Evolutionary conservation across 495 filamentous ascomycete species (phyloP), one percentile per base, ranked within the genome.

Genomic region (Oidiodendron maius): DNA sequence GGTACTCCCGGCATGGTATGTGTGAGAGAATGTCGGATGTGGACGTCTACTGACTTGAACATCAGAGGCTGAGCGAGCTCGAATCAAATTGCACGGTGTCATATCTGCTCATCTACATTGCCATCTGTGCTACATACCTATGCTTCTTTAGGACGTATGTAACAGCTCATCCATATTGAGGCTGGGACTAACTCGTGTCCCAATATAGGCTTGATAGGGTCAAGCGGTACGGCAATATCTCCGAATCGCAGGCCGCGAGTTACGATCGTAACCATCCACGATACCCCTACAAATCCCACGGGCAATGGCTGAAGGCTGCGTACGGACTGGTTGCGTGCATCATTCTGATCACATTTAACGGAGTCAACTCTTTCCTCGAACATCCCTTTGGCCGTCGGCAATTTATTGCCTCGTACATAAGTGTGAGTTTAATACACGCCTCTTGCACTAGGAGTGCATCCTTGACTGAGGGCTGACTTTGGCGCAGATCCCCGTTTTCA

Each of bases 261-360:
- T 73, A 66, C 55, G 67, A 75, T 47, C 60, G 70, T 34, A 62
- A 71, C 32, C 61, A 72, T 39, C 53, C 54, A 6, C 56, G 64
- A 24, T 75, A 75, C 43, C 70, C 70, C 0, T 74, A 74, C 45
- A 70, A 70, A 44, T 69, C 69, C 0, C 71, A 72, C 50, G 68
- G 69, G 3, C 72, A 76, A 52, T 65, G 64, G 50, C 58, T 74
- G 20, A 66, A 68, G 37, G 71, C 65, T 3, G 59, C 54, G 18
- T 76, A 73, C 44, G 72, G 70, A 2, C 32, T 74, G n/a, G 42
- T 64, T 6, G 64, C 64, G 20, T 70, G 71, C 44, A 55, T 61
- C 11, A 41, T 73, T 3, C 50, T 76, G 0, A 59, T 70, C 4
- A 32, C 73, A 8, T 76, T 76, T 57, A 76, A 74, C 48, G 71